A percentile compares a stretch with the other conserved stretches of the same genome.
Evolutionary conservation across 371 early-diverging fungal species (phyloP).

Genomic region (Saksenaea vasiformis): DNA sequence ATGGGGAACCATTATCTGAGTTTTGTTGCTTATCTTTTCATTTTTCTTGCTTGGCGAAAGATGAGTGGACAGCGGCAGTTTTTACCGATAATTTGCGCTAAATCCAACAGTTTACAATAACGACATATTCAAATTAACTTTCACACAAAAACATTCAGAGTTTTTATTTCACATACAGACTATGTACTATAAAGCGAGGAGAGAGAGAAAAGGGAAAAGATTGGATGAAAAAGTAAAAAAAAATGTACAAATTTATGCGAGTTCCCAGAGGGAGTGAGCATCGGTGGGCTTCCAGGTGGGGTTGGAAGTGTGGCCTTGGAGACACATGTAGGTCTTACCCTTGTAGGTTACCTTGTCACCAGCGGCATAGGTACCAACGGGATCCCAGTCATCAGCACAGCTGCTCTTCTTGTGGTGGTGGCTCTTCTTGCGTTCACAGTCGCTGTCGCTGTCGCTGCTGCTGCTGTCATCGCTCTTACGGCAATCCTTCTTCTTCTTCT

Average conservation of each 20-base stretch:
- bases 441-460: constrained; percentile 2
- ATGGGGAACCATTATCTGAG: no score
- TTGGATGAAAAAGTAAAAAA: neutral
- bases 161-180: neutral
- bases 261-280: constrained; percentile 60
- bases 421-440: constrained; percentile 19
- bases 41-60: no score
- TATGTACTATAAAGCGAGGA: neutral
- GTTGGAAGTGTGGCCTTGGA: constrained; percentile 58
- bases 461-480: constrained; percentile 9
- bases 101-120: neutral
- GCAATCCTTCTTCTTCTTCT: constrained; percentile 18
- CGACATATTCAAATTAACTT: neutral
- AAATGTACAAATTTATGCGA: constrained; percentile 33
- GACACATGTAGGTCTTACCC: constrained; percentile 50
- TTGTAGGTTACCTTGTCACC: constrained; percentile 60
- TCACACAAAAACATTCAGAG: neutral
- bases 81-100: neutral
- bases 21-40: no score
- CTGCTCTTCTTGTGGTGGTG: constrained; percentile 12
- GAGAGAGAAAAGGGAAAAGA: neutral
- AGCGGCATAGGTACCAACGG: constrained; percentile 55
- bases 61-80: no score
- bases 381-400: constrained; percentile 48
- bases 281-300: constrained; percentile 57